Conservation (phyloP, 441 rosid species). For the Pelargonium fulgidum region DNA sequence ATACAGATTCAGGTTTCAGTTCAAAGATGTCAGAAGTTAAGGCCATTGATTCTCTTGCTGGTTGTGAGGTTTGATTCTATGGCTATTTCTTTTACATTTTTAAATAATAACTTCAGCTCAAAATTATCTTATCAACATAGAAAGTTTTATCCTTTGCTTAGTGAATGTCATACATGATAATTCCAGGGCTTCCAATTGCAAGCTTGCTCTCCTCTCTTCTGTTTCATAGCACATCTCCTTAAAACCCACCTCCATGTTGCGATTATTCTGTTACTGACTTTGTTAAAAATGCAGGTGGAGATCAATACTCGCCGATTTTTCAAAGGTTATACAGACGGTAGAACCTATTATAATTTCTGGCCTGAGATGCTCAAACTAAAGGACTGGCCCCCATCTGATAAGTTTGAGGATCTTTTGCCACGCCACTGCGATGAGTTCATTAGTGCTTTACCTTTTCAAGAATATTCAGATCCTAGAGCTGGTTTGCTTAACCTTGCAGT, state of each 20-base stretch:
- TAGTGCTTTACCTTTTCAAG: constrained; percentile 76
- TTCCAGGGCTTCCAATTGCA: no score
- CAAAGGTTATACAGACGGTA: constrained; percentile 69
- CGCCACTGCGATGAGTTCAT: constrained; percentile 91
- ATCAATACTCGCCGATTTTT: constrained; percentile 62
- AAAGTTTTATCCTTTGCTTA: no score
- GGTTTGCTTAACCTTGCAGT: constrained; percentile 79
- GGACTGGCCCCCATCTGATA: constrained; percentile 95
- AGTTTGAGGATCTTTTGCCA: constrained; percentile 76
- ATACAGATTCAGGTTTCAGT: constrained; percentile 38
- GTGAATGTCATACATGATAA: no score
- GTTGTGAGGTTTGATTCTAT: constrained; percentile 49
- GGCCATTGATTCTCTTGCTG: constrained; percentile 77
- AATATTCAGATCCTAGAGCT: constrained; percentile 65
- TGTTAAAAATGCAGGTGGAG: constrained; percentile 46
- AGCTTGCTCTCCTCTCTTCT: no score
- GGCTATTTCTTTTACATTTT: neutral
- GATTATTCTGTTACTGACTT: constrained; percentile 17
- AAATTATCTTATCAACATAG: no score
- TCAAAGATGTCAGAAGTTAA: constrained; percentile 58
- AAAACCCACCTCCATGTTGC: neutral
- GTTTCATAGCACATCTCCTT: no score
- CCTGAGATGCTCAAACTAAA: constrained; percentile 95
- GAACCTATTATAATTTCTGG: constrained; percentile 69
- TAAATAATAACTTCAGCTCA: no score